Conservation (phyloP, 139 green algal species). For the Astrephomene gubernaculifera region DNA sequence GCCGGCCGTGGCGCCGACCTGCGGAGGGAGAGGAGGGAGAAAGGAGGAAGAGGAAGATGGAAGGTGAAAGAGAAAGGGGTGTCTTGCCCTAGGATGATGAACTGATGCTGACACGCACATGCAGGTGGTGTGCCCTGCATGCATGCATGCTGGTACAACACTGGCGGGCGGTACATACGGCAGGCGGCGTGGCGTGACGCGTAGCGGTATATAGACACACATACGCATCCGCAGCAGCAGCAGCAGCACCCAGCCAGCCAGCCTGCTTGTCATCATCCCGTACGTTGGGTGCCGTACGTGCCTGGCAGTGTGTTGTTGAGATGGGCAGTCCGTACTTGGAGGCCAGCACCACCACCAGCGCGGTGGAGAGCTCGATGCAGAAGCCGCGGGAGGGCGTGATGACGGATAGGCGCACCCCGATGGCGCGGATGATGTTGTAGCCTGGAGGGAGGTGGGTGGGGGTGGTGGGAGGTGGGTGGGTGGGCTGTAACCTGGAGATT, state of each 20-base stretch:
- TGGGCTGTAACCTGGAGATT: neutral
- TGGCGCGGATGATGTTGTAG: conserved; percentile 65
- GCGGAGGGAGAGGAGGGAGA: neutral
- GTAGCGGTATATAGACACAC: too few species aligned
- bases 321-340: conserved; percentile 61
- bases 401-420: conserved; percentile 48
- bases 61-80: neutral
- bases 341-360: conserved; percentile 65
- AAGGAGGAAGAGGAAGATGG: neutral
- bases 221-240: neutral
- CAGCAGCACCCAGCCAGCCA: neutral
- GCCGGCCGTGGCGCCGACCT: conserved; percentile 44
- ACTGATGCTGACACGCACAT: too few species aligned
- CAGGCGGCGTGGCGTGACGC: neutral
- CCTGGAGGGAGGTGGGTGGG: conserved; percentile 7
- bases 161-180: neutral
- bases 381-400: conserved; percentile 76
- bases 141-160: too few species aligned
- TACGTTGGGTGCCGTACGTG: conserved; percentile 14
- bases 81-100: neutral
- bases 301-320: conserved; percentile 68
- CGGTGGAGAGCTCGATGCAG: conserved; percentile 70
- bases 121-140: too few species aligned
- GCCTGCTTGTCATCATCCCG: neutral
- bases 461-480: neutral